Conservation (phyloP, 2,329 filamentous ascomycete genomes). For the Aureobasidium pullulans region DNA sequence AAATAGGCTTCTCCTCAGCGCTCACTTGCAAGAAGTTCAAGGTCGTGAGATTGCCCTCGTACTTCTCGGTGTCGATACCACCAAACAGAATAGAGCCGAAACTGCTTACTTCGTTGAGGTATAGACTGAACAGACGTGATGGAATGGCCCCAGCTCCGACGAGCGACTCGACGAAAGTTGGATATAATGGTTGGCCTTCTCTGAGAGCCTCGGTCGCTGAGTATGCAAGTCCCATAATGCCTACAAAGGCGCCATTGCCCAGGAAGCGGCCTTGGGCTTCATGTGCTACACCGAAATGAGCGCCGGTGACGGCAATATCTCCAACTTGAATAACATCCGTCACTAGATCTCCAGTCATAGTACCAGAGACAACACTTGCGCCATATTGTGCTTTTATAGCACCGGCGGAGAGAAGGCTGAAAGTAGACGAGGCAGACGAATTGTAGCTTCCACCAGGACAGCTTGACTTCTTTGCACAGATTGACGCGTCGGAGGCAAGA, state of each 20-base stretch:
- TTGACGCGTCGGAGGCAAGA: constrained; percentile 19
- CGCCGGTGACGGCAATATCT: constrained; percentile 22
- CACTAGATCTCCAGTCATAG: constrained; percentile 19
- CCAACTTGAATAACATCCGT: constrained; percentile 25
- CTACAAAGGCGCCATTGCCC: constrained; percentile 21
- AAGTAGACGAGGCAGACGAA: constrained; percentile 21
- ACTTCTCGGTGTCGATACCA: constrained; percentile 28
- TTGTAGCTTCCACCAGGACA: constrained; percentile 27
- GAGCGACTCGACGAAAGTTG: constrained; percentile 28
- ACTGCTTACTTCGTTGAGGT: constrained; percentile 23
- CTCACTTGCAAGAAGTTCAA: constrained; percentile 21
- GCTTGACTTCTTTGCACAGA: background rate
- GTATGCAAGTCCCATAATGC: constrained; percentile 28
- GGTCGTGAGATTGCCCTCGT: constrained; percentile 24
- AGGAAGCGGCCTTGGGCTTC: constrained; percentile 21
- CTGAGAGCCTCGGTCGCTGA: constrained; percentile 21
- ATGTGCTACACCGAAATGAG: constrained; percentile 25
- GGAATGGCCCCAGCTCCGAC: constrained; percentile 25
- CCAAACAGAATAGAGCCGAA: constrained; percentile 29
- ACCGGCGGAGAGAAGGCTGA: constrained; percentile 19
- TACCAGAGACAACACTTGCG: constrained; percentile 22
- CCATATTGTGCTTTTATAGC: constrained; percentile 27
- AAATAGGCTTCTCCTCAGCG: constrained; percentile 22
- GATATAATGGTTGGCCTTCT: constrained; percentile 18
- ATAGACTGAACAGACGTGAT: constrained; percentile 26